phyloP scores from a whole-genome alignment of 2,329 filamentous ascomycete species.

The Aureobasidium sp. region DNA sequence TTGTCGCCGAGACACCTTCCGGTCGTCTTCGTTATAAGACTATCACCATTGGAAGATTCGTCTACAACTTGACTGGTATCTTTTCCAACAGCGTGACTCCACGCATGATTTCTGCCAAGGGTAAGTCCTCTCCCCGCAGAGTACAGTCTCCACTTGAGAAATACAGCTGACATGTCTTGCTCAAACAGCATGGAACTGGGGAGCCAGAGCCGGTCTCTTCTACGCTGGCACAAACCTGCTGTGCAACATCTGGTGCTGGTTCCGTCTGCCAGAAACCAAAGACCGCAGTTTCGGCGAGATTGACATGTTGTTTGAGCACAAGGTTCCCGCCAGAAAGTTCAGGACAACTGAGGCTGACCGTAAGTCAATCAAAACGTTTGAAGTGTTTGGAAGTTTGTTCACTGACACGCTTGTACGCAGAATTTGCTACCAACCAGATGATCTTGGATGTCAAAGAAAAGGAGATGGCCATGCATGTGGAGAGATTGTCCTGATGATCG shows the following conservation, averaged over 20 bases:
- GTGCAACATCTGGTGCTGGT: conserved; percentile 32
- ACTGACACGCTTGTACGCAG: background rate
- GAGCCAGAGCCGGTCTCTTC: conserved; percentile 38
- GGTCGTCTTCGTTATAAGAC: conserved; percentile 34
- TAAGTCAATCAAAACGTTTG: background rate
- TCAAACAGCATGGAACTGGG: conserved; percentile 32
- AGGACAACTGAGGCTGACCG: background rate
- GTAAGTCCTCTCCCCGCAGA: background rate
- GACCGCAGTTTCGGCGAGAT: conserved; percentile 37
- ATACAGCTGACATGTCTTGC: background rate
- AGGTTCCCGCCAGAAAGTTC: conserved; percentile 31
- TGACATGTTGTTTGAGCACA: conserved; percentile 36
- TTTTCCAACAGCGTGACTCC: conserved; percentile 36
- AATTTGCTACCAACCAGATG: background rate
- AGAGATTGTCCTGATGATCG: background rate
- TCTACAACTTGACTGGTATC: conserved; percentile 36
- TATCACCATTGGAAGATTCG: conserved; percentile 33
- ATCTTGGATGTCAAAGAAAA: background rate
- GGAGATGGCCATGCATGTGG: background rate
- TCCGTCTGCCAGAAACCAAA: conserved; percentile 36
- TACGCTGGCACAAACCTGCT: conserved; percentile 32
- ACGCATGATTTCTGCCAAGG: conserved; percentile 32
- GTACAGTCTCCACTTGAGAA: too few species aligned
- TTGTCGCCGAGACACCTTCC: conserved; percentile 33
- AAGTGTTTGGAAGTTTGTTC: background rate